A percentile compares a stretch with the other conserved stretches of the same genome.
These are phyloP conservation scores for Citrus reticulata DNA, from an alignment of 345 rosid genomes.

Conservation along the genomic window DNA sequence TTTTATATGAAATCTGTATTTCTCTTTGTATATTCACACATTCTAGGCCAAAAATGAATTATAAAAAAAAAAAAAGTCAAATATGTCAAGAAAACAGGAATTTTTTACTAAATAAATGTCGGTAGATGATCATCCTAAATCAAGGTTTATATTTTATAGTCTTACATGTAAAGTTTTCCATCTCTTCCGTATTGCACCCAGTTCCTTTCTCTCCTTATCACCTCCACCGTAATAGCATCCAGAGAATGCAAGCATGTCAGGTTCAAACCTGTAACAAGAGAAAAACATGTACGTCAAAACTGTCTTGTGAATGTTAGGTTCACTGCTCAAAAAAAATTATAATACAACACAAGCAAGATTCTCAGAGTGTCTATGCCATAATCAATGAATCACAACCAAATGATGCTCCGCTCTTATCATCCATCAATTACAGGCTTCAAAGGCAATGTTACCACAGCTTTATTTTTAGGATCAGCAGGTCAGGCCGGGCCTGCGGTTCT, in stretches of 20 bases:
- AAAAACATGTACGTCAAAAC: slow-evolving; percentile 23
- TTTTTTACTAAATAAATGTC: not conserved
- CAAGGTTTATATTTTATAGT: slow-evolving; percentile 14
- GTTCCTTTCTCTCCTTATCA: slow-evolving; percentile 74
- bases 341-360: not conserved
- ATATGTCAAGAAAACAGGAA: not conserved
- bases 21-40: not conserved
- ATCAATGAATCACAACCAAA: not conserved
- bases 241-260: slow-evolving; percentile 99
- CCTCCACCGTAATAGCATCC: slow-evolving; percentile 99
- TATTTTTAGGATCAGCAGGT: too few relatives aligned
- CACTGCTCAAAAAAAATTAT: not conserved
- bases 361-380: not conserved
- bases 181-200: slow-evolving; percentile 84
- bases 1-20: not conserved
- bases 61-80: not conserved
- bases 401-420: not conserved
- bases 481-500: too few relatives aligned
- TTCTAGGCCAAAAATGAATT: not conserved
- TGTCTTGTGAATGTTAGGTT: not conserved
- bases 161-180: slow-evolving; percentile 98
- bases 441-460: not conserved
- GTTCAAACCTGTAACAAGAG: slow-evolving; percentile 79
- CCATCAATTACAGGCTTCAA: not conserved
- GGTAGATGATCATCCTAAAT: not conserved